Percentiles rank a stretch among this genome's conserved stretches.
Evolutionary conservation across 2,329 filamentous ascomycete species (phyloP).

Genomic region (Leptographium wingfieldii): DNA sequence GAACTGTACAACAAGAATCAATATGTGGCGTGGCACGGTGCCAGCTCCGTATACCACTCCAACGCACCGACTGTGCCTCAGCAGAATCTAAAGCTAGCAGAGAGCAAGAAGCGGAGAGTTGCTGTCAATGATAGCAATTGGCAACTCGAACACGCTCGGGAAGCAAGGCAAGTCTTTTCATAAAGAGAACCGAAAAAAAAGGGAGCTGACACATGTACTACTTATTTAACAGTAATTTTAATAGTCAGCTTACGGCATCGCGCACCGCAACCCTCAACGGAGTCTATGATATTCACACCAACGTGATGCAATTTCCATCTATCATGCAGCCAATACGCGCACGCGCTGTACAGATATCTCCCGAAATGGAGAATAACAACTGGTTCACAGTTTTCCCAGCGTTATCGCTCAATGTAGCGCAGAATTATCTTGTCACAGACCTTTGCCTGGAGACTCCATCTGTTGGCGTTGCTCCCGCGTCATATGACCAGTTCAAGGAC

Average conservation of each 20-base stretch:
- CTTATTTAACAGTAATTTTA: slow-evolving; percentile 61
- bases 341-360: slow-evolving; percentile 60
- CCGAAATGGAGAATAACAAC: slow-evolving; percentile 17
- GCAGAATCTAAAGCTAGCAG: slow-evolving; percentile 57
- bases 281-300: slow-evolving; percentile 90
- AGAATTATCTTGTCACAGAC: slow-evolving; percentile 46
- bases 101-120: slow-evolving; percentile 72
- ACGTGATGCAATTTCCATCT: slow-evolving; percentile 74
- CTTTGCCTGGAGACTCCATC: slow-evolving; percentile 39
- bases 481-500: slow-evolving; percentile 29
- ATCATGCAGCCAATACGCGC: slow-evolving; percentile 84
- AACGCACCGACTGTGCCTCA: slow-evolving; percentile 64
- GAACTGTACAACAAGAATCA: slow-evolving; percentile 98
- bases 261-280: slow-evolving; percentile 61
- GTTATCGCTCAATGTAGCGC: slow-evolving; percentile 34
- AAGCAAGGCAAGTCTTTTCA: slow-evolving; percentile 57
- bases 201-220: background rate
- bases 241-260: slow-evolving; percentile 55
- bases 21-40: slow-evolving; percentile 97
- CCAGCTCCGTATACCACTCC: slow-evolving; percentile 89
- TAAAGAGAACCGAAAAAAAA: background rate
- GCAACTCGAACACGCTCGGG: slow-evolving; percentile 88
- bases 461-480: slow-evolving; percentile 30
- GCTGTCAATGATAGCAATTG: slow-evolving; percentile 90
- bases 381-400: slow-evolving; percentile 30